Conservation (phyloP, 2,329 filamentous ascomycete genomes). For the Nannizziopsis arthrosporioides region DNA sequence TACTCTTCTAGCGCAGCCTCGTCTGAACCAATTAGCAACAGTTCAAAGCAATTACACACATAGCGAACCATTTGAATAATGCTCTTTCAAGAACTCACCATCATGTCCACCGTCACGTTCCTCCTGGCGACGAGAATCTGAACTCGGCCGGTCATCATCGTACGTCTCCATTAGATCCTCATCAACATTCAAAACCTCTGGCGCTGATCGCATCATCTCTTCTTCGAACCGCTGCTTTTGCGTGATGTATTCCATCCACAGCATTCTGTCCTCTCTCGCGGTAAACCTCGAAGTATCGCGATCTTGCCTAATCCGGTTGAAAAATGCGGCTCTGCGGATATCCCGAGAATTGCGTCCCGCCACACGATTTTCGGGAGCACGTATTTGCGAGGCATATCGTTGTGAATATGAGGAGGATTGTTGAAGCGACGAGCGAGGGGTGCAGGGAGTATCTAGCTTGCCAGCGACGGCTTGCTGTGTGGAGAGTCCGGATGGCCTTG, state of each 20-base stretch:
- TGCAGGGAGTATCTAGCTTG: background rate
- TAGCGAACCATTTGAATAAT: background rate
- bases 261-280: constrained; percentile 33
- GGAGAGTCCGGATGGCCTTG: background rate
- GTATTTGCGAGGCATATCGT: constrained; percentile 27
- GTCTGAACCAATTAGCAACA: constrained; percentile 14
- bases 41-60: background rate
- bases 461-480: background rate
- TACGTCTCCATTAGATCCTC: constrained; percentile 4
- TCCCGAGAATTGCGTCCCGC: constrained; percentile 20
- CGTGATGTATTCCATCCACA: constrained; percentile 32
- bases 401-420: constrained; percentile 19
- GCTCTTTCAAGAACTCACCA: background rate
- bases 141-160: constrained; percentile 4
- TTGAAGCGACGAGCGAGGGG: background rate
- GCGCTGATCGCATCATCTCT: constrained; percentile 26
- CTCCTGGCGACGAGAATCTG: constrained; percentile 19
- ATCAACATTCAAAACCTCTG: constrained; percentile 17
- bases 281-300: constrained; percentile 31
- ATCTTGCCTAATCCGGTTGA: constrained; percentile 32
- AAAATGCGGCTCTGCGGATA: constrained; percentile 29
- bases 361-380: constrained; percentile 24
- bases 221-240: constrained; percentile 32
- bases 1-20: constrained; percentile 26
- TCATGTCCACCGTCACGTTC: background rate